Evolutionary conservation across 805 yeast genomes (phyloP).

Genomic region (Yarrowia deformans): DNA sequence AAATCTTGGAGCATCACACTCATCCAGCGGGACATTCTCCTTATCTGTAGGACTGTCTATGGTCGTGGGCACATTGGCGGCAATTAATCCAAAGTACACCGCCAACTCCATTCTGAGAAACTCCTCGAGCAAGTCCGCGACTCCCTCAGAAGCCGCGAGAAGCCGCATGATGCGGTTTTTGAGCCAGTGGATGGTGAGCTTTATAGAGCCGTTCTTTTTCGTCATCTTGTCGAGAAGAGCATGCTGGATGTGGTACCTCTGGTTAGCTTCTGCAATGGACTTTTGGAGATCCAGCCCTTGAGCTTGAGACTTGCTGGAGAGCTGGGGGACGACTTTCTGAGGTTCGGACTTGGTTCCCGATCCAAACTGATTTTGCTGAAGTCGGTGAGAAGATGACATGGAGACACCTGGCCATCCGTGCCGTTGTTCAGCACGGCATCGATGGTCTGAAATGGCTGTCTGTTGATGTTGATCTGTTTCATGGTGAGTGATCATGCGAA

Average conservation of each 20-base stretch:
- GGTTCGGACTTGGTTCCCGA: neutral
- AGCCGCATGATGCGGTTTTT: neutral
- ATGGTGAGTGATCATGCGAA: neutral
- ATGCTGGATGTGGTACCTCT: neutral
- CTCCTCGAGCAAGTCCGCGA: neutral
- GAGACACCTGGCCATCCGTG: neutral
- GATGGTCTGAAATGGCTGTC: neutral
- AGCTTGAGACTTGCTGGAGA: neutral
- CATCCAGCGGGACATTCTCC: neutral
- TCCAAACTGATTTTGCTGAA: neutral
- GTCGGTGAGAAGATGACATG: neutral
- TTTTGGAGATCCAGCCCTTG: neutral
- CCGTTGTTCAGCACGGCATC: neutral
- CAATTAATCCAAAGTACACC: neutral
- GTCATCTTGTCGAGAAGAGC: neutral
- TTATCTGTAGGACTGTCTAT: neutral
- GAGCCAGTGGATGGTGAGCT: neutral
- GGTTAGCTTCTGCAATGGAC: neutral
- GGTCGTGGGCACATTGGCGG: neutral
- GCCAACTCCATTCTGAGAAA: neutral
- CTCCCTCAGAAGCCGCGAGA: neutral
- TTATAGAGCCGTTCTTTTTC: neutral
- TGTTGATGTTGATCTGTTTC: neutral
- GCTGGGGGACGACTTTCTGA: neutral
- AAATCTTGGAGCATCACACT: neutral